A percentile compares a stretch with the other conserved stretches of the same genome.
Conservation (phyloP, 805 yeast species). For the Kuraishia capsulata region DNA sequence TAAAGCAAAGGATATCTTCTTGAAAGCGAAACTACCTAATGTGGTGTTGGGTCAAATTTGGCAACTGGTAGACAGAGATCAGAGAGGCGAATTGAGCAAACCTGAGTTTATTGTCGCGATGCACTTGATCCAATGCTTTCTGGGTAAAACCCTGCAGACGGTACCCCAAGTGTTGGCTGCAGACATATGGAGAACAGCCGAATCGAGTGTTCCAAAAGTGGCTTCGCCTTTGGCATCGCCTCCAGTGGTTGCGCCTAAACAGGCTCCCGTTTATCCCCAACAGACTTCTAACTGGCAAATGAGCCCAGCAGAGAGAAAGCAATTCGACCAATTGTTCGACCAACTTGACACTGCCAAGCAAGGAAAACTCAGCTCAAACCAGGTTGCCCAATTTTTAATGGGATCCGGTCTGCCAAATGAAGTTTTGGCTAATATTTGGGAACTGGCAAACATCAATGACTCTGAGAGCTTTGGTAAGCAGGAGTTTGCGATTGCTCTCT, state of each 20-base stretch:
- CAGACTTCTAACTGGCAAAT: slow-evolving; percentile 43
- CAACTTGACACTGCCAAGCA: slow-evolving; percentile 57
- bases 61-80: slow-evolving; percentile 74
- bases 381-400: slow-evolving; percentile 82
- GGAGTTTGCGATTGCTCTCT: slow-evolving; percentile 93
- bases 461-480: slow-evolving; percentile 70
- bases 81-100: slow-evolving; percentile 62
- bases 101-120: slow-evolving; percentile 85
- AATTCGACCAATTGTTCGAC: slow-evolving; percentile 73
- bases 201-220: slow-evolving; percentile 8
- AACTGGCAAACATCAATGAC: slow-evolving; percentile 81
- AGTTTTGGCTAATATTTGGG: slow-evolving; percentile 87
- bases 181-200: slow-evolving; percentile 22
- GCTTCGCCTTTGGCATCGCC: slow-evolving; percentile 8
- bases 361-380: slow-evolving; percentile 64
- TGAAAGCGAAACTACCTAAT: slow-evolving; percentile 82
- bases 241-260: slow-evolving; percentile 9
- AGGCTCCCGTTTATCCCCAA: slow-evolving; percentile 5
- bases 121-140: slow-evolving; percentile 83
- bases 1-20: slow-evolving; percentile 77
- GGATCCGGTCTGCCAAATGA: slow-evolving; percentile 83
- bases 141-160: slow-evolving; percentile 50
- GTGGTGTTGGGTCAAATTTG: slow-evolving; percentile 77
- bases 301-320: slow-evolving; percentile 58
- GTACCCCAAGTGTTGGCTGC: slow-evolving; percentile 22